These are phyloP conservation scores for Uncinocarpus reesii DNA, from an alignment of 2,329 filamentous ascomycete genomes.

Conservation along the genomic window DNA sequence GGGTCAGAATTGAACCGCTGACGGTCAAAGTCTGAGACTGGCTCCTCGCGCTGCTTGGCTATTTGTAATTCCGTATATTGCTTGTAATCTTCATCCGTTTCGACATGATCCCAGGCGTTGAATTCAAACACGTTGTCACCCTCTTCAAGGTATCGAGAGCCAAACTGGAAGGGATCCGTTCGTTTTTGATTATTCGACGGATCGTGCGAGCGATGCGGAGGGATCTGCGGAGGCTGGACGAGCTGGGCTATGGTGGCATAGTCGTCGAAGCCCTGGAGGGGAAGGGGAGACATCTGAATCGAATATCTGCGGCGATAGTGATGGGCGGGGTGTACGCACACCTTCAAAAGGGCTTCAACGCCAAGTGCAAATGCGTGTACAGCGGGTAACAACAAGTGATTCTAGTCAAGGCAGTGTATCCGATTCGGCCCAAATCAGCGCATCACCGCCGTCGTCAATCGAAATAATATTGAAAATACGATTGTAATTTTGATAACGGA, in stretches of 20 bases:
- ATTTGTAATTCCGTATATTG: conserved; percentile 79
- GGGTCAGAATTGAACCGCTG: conserved; percentile 79
- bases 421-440: neutral
- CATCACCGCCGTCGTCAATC: neutral
- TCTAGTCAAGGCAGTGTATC: too few species aligned
- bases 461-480: neutral
- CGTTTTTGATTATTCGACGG: conserved; percentile 70
- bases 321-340: too few species aligned
- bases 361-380: too few species aligned
- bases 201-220: conserved; percentile 57
- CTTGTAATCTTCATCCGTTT: conserved; percentile 79
- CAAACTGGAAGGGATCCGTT: conserved; percentile 89
- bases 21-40: conserved; percentile 89
- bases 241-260: conserved; percentile 31
- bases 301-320: neutral
- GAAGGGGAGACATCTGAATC: conserved; percentile 16
- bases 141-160: conserved; percentile 72
- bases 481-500: conserved; percentile 1
- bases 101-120: conserved; percentile 98
- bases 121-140: conserved; percentile 89
- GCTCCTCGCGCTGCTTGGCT: conserved; percentile 69
- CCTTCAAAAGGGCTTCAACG: too few species aligned
- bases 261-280: conserved; percentile 21
- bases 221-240: conserved; percentile 39
- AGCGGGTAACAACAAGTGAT: too few species aligned